Conservation (phyloP, 371 early-diverging fungal species). For the Haplosporangium sp. region DNA sequence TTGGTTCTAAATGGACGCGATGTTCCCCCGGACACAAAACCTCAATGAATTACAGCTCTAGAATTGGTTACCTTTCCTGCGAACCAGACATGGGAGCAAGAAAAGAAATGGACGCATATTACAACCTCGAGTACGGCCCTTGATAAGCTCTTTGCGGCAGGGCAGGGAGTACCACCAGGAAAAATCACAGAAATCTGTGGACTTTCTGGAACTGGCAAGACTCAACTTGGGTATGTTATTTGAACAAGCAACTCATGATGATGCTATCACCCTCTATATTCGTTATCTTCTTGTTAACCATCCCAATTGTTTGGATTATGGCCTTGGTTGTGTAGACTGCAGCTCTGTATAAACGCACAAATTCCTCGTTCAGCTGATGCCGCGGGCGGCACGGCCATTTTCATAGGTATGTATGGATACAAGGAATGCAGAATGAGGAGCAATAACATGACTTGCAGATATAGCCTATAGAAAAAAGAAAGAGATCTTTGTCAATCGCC, state of each 20-base stretch:
- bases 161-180: constrained; percentile 34
- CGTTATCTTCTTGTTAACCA: no score
- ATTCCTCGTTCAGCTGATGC: constrained; percentile 23
- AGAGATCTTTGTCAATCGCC: no score
- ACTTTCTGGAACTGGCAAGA: constrained; percentile 63
- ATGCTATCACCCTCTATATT: no score
- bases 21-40: neutral
- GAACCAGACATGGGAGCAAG: constrained; percentile 21
- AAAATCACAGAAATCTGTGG: constrained; percentile 53
- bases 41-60: neutral
- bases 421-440: no score
- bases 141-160: constrained; percentile 27
- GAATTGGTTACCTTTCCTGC: constrained; percentile 11
- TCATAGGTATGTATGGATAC: constrained; percentile 19
- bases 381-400: constrained; percentile 35
- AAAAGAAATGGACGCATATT: constrained; percentile 26
- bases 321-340: constrained; percentile 49
- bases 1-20: neutral
- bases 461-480: no score
- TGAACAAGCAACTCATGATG: no score
- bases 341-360: constrained; percentile 57
- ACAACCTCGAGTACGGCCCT: constrained; percentile 41
- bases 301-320: no score
- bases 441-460: no score
- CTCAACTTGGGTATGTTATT: constrained; percentile 60